Percentiles rank a stretch among this genome's conserved stretches.
phyloP scores from a whole-genome alignment of 1,139 yeast species.

The Scheffersomyces lignicola region DNA sequence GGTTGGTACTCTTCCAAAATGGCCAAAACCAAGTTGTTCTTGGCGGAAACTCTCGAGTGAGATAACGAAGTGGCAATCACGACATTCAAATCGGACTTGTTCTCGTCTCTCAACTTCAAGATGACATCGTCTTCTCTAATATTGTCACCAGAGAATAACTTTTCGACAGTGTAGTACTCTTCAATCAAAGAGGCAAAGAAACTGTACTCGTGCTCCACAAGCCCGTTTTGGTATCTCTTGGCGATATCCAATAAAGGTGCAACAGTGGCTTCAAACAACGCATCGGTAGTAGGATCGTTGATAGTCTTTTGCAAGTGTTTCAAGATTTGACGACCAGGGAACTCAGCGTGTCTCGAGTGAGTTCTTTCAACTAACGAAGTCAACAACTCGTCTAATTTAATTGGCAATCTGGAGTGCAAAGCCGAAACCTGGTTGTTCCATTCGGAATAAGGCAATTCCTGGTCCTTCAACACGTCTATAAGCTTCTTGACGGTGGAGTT shows the following conservation, averaged over 20 bases:
- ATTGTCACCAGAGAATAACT: conserved; percentile 71
- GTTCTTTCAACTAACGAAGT: conserved; percentile 66
- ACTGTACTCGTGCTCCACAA: conserved; percentile 78
- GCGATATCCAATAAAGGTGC: conserved; percentile 77
- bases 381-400: conserved; percentile 69
- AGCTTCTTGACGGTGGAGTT: conserved; percentile 73
- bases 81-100: conserved; percentile 70
- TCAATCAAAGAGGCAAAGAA: conserved; percentile 70
- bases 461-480: conserved; percentile 71
- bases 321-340: conserved; percentile 86
- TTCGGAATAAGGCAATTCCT: conserved; percentile 87
- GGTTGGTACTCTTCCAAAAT: conserved; percentile 82
- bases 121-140: conserved; percentile 85
- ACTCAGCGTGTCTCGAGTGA: conserved; percentile 69
- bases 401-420: conserved; percentile 84
- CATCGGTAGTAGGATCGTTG: conserved; percentile 51
- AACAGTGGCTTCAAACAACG: conserved; percentile 54
- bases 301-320: conserved; percentile 58
- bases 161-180: conserved; percentile 76
- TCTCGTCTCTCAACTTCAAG: conserved; percentile 80
- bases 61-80: conserved; percentile 78
- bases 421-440: conserved; percentile 89
- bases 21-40: conserved; percentile 85
- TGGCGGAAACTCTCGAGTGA: conserved; percentile 90
- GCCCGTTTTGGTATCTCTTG: conserved; percentile 68